Evolutionary conservation across 2,329 filamentous ascomycete genomes (phyloP), one percentile per base, ranked within the genome.

Genomic region (Verticillium albo-atrum): DNA sequence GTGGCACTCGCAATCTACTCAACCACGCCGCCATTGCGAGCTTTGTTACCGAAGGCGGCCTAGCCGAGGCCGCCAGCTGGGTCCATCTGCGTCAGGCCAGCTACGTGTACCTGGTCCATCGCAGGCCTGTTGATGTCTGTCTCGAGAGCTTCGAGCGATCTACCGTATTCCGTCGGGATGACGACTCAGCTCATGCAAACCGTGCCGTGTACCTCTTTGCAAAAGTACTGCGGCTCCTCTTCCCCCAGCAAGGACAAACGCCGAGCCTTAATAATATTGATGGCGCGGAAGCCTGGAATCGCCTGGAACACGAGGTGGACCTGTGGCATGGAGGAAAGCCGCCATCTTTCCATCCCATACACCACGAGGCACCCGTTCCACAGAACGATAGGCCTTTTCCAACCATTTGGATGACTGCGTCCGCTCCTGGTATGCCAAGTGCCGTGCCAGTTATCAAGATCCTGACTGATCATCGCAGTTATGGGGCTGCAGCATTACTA

Each of bases 21-120:
- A 74, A 75, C 54, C 61, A 66, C 20, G 56, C 63, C 15, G 71
- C 66, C 7, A 73, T 75, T 5, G 71, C 73, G 1, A 67, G 70
- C 1, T 75, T 76, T 26, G 71, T 71, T 2, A 67, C 68, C 3
- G 68, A 73, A 30, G 74, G 74, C 9, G 74, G 74, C 1, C 66
- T 77, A 7, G 71, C 74, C 5, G 75, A 77, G 54, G 73, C 74
- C 0, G 72, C 74, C 1, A 71, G 69, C 55, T 77, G 73, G 74
- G 70, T 77, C 0, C 75, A 73, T 30, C 66, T 77, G 27, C 68
- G 74, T 6, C 74, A 77, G 60, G 72, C 75, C 35, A 73, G 76
- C 12, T 77, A 76, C 62, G 69, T 76, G 0, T 72, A 70, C 6
- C 62, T 77, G 4, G 67, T 68, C 0, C 63, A 60, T 23, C 57